Conservation (phyloP, 129 eudicot species). For the Arctium lappa region DNA sequence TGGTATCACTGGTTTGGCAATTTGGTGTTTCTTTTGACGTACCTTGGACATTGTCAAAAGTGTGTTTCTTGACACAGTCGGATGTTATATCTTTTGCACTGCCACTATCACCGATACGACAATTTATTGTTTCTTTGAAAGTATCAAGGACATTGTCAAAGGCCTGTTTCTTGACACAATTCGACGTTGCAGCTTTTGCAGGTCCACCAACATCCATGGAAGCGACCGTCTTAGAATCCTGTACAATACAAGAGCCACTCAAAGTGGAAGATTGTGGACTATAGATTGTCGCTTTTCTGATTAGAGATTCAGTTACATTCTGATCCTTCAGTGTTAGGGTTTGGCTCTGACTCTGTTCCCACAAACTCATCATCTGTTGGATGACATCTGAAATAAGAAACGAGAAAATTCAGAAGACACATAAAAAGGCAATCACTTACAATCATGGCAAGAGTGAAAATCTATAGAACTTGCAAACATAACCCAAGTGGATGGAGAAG, state of each 20-base stretch:
- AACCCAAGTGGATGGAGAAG: background rate
- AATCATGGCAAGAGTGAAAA: no score
- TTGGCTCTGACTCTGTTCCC: slow-evolving; percentile 38
- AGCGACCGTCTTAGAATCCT: slow-evolving; percentile 12
- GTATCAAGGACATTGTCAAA: background rate
- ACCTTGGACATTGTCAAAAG: background rate
- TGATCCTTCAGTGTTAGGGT: slow-evolving; percentile 13
- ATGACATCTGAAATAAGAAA: slow-evolving; percentile 49
- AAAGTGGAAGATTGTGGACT: slow-evolving; percentile 39
- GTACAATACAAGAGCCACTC: slow-evolving; percentile 17
- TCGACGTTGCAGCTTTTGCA: background rate
- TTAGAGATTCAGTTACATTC: slow-evolving; percentile 16
- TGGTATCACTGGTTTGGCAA: slow-evolving; percentile 32
- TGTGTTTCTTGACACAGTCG: slow-evolving; percentile 17
- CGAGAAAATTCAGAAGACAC: slow-evolving; percentile 7
- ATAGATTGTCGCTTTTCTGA: slow-evolving; percentile 25
- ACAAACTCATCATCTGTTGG: slow-evolving; percentile 49
- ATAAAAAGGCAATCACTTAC: background rate
- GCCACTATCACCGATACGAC: slow-evolving; percentile 45
- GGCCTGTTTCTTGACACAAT: slow-evolving; percentile 14
- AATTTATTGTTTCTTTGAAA: slow-evolving; percentile 18
- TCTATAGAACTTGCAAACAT: no score
- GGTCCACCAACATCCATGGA: slow-evolving; percentile 8
- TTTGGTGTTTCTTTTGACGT: slow-evolving; percentile 10
- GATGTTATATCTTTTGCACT: slow-evolving; percentile 36